A percentile compares a stretch with the other conserved stretches of the same genome.
These are phyloP conservation scores for Podaxis carcinomalis DNA, from an alignment of 768 basidiomycete species.

Conservation along the genomic window DNA sequence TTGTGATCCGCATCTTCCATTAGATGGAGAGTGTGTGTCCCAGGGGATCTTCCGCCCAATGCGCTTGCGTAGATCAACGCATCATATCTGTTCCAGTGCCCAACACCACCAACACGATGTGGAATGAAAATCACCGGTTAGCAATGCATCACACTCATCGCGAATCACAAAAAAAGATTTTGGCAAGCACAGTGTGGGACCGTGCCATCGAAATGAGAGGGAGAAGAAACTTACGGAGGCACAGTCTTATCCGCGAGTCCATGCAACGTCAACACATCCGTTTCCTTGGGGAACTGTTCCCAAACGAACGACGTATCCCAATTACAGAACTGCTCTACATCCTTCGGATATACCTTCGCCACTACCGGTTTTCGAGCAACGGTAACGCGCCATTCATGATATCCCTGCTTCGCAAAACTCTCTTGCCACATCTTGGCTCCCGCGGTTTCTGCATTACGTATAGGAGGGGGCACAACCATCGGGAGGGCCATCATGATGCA, in stretches of 20 bases:
- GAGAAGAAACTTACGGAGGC: conserved; percentile 50
- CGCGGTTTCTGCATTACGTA: conserved; percentile 18
- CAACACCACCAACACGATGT: neutral
- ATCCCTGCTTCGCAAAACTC: conserved; percentile 52
- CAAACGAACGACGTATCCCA: conserved; percentile 70
- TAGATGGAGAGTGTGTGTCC: conserved; percentile 67
- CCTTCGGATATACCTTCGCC: conserved; percentile 50
- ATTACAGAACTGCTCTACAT: conserved; percentile 54
- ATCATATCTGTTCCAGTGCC: conserved; percentile 49
- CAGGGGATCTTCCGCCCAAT: conserved; percentile 51
- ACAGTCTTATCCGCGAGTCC: conserved; percentile 69
- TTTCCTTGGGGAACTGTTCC: conserved; percentile 56
- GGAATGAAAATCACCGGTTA: neutral
- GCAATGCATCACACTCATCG: neutral
- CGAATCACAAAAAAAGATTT: neutral
- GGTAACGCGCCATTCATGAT: conserved; percentile 54
- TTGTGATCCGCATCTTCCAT: conserved; percentile 80
- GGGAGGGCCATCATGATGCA: neutral
- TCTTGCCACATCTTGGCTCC: conserved; percentile 38
- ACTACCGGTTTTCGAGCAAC: conserved; percentile 62
- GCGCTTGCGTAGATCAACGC: conserved; percentile 65
- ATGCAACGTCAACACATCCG: conserved; percentile 74
- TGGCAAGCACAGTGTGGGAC: neutral
- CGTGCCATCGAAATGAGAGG: neutral
- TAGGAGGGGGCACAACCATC: neutral